Evolutionary conservation across 768 basidiomycete genomes (phyloP).

Genomic region (Calocera cornea): DNA sequence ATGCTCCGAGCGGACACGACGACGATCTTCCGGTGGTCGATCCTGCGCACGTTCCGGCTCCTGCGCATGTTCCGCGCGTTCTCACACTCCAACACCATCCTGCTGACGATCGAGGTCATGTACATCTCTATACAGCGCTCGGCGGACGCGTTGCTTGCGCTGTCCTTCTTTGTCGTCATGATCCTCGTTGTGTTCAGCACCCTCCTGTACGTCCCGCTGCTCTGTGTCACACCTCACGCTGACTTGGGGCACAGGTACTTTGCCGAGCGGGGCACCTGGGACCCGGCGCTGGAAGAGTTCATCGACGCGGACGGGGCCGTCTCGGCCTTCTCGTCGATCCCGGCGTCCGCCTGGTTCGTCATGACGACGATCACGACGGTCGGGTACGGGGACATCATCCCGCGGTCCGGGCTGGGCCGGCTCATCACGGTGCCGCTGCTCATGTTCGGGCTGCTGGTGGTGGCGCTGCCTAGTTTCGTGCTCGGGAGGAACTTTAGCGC

Average conservation of each 20-base stretch:
- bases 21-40: conserved; percentile 79
- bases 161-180: conserved; percentile 81
- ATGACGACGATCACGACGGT: conserved; percentile 68
- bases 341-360: conserved; percentile 62
- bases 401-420: conserved; percentile 74
- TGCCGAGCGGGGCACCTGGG: conserved; percentile 83
- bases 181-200: conserved; percentile 80
- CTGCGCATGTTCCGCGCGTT: conserved; percentile 83
- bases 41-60: conserved; percentile 77
- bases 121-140: conserved; percentile 74
- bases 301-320: conserved; percentile 68
- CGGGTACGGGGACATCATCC: conserved; percentile 85
- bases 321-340: conserved; percentile 29
- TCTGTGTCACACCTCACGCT: not conserved
- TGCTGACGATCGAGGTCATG: conserved; percentile 88
- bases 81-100: conserved; percentile 65
- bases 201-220: conserved; percentile 40
- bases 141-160: conserved; percentile 72
- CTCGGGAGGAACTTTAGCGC: conserved; percentile 82
- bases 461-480: conserved; percentile 84
- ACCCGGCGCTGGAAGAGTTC: conserved; percentile 61
- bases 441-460: conserved; percentile 72
- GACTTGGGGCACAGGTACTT: conserved; percentile 51
- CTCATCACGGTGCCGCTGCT: conserved; percentile 76
- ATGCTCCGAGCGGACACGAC: conserved; percentile 79